Conservation (phyloP, 108 stramenopile genomes). For the Cyclotella atomus region DNA sequence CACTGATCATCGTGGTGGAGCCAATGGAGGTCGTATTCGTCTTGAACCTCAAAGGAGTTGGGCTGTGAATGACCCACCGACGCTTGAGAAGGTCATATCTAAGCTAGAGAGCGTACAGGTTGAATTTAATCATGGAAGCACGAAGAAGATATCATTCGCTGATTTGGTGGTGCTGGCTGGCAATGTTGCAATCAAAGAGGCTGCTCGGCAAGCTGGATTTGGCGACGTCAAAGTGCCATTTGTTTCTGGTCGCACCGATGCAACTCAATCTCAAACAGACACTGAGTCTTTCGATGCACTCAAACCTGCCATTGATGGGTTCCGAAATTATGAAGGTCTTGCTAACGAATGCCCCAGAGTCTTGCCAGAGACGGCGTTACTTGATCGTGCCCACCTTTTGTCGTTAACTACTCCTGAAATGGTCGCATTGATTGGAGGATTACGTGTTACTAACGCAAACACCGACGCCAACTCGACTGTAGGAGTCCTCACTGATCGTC, state of each 20-base stretch:
- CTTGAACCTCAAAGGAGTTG: constrained; percentile 67
- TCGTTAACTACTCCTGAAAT: constrained; percentile 68
- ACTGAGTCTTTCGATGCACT: constrained; percentile 56
- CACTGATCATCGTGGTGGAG: constrained; percentile 80
- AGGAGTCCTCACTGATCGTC: constrained; percentile 62
- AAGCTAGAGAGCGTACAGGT: constrained; percentile 49
- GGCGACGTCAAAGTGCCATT: constrained; percentile 59
- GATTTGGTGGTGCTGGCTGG: constrained; percentile 77
- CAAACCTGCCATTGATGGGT: constrained; percentile 64
- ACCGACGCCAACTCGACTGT: constrained; percentile 32
- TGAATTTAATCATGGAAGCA: constrained; percentile 43
- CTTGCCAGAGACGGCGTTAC: constrained; percentile 52
- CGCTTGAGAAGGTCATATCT: constrained; percentile 49
- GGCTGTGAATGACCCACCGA: constrained; percentile 70
- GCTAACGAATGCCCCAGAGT: not conserved
- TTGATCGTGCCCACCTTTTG: constrained; percentile 70
- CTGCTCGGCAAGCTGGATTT: constrained; percentile 57
- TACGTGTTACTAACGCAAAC: constrained; percentile 58
- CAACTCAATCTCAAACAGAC: constrained; percentile 65
- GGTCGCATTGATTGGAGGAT: constrained; percentile 72
- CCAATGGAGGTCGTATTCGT: constrained; percentile 75
- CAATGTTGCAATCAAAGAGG: constrained; percentile 70
- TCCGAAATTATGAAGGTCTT: constrained; percentile 64
- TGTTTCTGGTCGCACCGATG: constrained; percentile 73
- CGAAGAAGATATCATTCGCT: constrained; percentile 63